Evolutionary conservation across 108 stramenopile genomes (phyloP), one percentile per base, ranked within the genome.

Genomic region (Cyclotella kingstonii): DNA sequence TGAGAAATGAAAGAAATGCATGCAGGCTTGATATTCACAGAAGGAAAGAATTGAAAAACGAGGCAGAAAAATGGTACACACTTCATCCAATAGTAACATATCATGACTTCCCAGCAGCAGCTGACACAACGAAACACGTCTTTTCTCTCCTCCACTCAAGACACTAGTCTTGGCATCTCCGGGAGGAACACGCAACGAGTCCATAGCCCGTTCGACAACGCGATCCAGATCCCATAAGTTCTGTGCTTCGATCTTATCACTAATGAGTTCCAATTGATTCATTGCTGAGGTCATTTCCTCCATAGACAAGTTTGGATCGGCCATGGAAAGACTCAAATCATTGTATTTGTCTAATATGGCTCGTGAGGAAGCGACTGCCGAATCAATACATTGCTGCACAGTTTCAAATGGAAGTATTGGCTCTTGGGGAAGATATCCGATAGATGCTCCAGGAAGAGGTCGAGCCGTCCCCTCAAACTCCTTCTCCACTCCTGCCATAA

Each of bases 81-180:
- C 71, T 68, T 96, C 95, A 60, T 96, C 95, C 35, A 94, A 75
- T 18, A 96, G 84, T 17, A 94, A 67, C 87, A 96, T 83, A 66
- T 98, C 94, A 56, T 96, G 90, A 63, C 88, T 89, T 33, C 74
- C 81, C 19, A 97, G 71, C 66, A 96, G 63, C 36, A 95, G 62
- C 19, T 84, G 75, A 48, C 92, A 95, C 22, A 98, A 78, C 15
- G 94, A 89, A 5, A 96, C 92, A 26, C 98, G 89, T 54, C 97
- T 85, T 63, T 94, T 94, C 73, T 97, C 97, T 39, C 99, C 98
- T n/a, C 98, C 98, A 55, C 87, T 90, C 39, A 98, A 76, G 9
- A 80, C 81, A 14, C 59, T 73, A 7, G 83, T 88, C 53, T 81
- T 73, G 45, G 89, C 90, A 57, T 89, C 83, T 7, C 83, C 87